Base-by-base conservation (phyloP, 1,284 basidiomycete genomes). In the Cerrena zonata region DNA sequence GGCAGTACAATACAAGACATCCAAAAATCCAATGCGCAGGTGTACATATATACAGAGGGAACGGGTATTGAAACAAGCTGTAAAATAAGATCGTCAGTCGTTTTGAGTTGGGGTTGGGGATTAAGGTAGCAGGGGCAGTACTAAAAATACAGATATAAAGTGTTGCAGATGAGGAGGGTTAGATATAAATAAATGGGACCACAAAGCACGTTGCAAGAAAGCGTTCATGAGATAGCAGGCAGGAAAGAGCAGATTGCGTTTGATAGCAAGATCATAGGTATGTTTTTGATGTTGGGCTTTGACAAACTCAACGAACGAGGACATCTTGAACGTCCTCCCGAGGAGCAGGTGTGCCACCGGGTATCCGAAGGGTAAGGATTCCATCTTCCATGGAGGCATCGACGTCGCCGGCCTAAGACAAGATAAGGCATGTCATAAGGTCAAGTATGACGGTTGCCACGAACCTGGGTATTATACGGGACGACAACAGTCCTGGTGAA, bases 391-490 rank as follows among this genome's bases (percentile, higher is more conserved):
- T 60, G 12, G 36, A 52, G 1, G 58, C 58, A 15, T 47, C 44
- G 34, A 67, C 52, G 49, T 66, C 61, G 25, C 58, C 57, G 2
- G 59, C 51, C 64, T 67, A 41, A 12, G 5, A 22, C n/a, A n/a
- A n/a, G n/a, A n/a, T n/a, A 38, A 45, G 19, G 49, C n/a, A 39
- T 18, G 53, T 55, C 43, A 53, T 26, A 40, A 50, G 38, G 38
- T 45, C 39, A 37, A 45, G n/a, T n/a, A n/a, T n/a, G n/a, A n/a
- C n/a, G n/a, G n/a, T n/a, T n/a, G 27, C 36, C 64, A 58, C 65
- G 46, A 66, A 84, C 82, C 68, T 74, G 77, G 43, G 78, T 79
- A 53, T 77, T 73, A 13, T 67, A 61, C 12, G 82, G 79, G n/a
- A 86, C 79, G 40, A 75, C 68, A 51, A 86, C 68, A 19, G 73